Conservation (phyloP, 129 eudicot genomes). For the Chrysanthemum lavandulifolium region DNA sequence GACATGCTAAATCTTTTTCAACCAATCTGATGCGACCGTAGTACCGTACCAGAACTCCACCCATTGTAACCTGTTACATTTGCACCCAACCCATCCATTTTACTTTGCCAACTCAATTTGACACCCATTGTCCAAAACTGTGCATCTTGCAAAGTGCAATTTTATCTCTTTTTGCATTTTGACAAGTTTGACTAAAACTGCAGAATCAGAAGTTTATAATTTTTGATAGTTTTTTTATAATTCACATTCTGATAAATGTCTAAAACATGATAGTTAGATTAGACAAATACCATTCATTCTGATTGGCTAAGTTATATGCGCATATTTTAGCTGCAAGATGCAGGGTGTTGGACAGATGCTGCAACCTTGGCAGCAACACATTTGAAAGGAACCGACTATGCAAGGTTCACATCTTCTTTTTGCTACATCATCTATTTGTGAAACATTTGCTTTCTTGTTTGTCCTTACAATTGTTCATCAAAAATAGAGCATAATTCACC, state of each 20-base stretch:
- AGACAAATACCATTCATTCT: not conserved
- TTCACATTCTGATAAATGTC: not conserved
- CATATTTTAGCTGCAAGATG: conserved; percentile 84
- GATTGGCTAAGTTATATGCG: conserved; percentile 23
- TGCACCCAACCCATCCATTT: not conserved
- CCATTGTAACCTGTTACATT: too few relatives aligned
- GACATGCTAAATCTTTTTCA: too few relatives aligned
- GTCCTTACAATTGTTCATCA: not conserved
- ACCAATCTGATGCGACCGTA: too few relatives aligned
- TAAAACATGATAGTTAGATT: conserved; percentile 3
- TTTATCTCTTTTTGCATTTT: too few relatives aligned
- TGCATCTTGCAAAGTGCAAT: too few relatives aligned
- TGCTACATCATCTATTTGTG: not conserved
- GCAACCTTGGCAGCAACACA: conserved; percentile 99
- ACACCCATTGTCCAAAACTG: too few relatives aligned
- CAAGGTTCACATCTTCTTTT: conserved; percentile 58
- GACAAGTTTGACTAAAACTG: too few relatives aligned
- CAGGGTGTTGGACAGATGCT: conserved; percentile 99
- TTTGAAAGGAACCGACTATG: conserved; percentile 89
- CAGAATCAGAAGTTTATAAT: not conserved
- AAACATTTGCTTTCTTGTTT: conserved; percentile 6
- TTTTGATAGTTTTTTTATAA: not conserved
- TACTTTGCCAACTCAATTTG: too few relatives aligned
- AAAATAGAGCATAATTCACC: not conserved
- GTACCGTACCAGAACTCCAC: too few relatives aligned